These are phyloP conservation scores for Verbascum thapsus DNA, from an alignment of 257 asterid genomes.

Conservation along the genomic window DNA sequence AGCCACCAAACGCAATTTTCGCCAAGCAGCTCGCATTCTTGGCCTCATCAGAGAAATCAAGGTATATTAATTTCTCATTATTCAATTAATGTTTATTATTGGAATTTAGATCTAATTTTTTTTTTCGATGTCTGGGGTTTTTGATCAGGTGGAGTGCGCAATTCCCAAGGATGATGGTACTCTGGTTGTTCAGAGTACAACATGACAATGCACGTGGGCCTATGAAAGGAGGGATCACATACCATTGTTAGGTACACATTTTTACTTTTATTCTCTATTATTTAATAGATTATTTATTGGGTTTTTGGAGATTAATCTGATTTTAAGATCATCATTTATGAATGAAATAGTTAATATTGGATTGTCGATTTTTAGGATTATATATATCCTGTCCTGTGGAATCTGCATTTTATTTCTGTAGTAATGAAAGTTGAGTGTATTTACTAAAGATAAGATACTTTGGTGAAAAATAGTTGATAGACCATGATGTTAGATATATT, in stretches of 20 bases:
- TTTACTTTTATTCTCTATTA: not conserved
- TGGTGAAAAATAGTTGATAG: too few species aligned
- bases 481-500: too few species aligned
- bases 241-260: conserved; percentile 64
- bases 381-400: not conserved
- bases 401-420: not conserved
- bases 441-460: not conserved
- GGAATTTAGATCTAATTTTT: not conserved
- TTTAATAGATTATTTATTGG: not conserved
- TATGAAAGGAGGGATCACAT: conserved; percentile 89
- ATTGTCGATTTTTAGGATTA: not conserved
- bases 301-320: not conserved
- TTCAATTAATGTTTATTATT: not conserved
- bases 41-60: conserved; percentile 71
- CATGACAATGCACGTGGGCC: conserved; percentile 86
- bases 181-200: conserved; percentile 68
- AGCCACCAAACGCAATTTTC: conserved; percentile 70
- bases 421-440: not conserved
- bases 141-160: conserved; percentile 75
- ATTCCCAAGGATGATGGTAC: conserved; percentile 82
- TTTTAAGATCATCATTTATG: too few species aligned
- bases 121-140: not conserved
- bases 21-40: conserved; percentile 71
- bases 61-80: conserved; percentile 37
- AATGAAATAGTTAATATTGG: not conserved